Base-by-base conservation (phyloP, 495 filamentous ascomycete genomes). In the Staphylotrichum tortipilum region DNA sequence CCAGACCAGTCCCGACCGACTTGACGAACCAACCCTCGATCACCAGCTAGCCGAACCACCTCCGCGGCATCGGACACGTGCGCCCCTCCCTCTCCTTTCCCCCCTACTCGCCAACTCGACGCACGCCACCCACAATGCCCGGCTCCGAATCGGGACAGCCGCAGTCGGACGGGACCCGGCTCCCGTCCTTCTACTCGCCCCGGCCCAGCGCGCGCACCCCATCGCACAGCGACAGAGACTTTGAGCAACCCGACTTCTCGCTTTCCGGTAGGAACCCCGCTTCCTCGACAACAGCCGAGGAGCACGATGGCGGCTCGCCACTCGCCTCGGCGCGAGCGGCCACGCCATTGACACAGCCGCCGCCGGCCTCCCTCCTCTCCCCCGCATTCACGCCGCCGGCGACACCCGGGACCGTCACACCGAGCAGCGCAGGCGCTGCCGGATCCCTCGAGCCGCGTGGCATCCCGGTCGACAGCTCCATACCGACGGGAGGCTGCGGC, bases 311-410 rank as follows among this genome's bases (percentile, higher is more conserved):
- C 44, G 23, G 26, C 15, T 18, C 42, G 24, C 30, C 40, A 18
- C 9, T 4, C 4, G 17, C 44, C 23, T 34, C 34, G 11, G 15
- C 40, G 3, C 52, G 24, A 43, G 31, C 47, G 2, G 35, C 49
- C n/a, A 49, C 45, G 12, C 48, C 50, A 2, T 49, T 62, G 5
- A 56, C 44, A 14, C 61, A 56, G 40, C 60, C 59, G 1, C 69
- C 67, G 7, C 71, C 71, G 2, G 59, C 65, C 4, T 73, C 69
- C 7, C 72, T 88, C 26, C 68, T 92, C 21, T 86, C 82, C 35
- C 87, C 88, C 0, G 80, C 81, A 37, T 88, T 90, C 65, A 90
- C 87, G 18, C 87, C 87, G 6, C 86, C 86, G n/a, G 79, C 79
- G 4, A 87, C 86, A 2, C 85, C 85, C 2, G 81, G 82, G 4